A percentile compares a stretch with the other conserved stretches of the same genome.
Conservation (phyloP, 768 basidiomycete genomes). For the Glaciozyma martinii region DNA sequence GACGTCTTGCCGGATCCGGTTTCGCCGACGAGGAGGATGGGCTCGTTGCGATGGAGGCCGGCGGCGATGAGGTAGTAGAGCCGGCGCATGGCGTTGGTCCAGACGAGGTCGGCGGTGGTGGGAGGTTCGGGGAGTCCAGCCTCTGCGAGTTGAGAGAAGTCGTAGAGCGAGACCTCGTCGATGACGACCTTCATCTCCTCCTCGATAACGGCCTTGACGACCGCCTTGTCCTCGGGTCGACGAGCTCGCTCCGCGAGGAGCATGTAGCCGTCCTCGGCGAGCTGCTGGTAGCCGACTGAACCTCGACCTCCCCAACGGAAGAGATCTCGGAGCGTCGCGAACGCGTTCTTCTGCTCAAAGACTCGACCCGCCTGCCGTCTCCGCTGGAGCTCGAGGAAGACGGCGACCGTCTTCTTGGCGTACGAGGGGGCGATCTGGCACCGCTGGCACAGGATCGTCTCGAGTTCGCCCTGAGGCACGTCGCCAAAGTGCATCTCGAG, state of each 20-base stretch:
- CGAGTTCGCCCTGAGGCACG: constrained; percentile 85
- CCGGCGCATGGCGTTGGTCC: constrained; percentile 89
- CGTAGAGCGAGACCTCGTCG: constrained; percentile 62
- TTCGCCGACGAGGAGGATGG: constrained; percentile 89
- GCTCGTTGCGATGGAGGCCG: constrained; percentile 85
- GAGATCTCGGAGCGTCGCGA: constrained; percentile 89
- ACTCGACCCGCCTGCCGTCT: constrained; percentile 81
- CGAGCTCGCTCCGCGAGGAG: constrained; percentile 84
- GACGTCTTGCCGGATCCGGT: constrained; percentile 98
- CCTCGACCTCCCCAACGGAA: constrained; percentile 95
- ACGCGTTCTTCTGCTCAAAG: constrained; percentile 95
- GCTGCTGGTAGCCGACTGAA: constrained; percentile 77
- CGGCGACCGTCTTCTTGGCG: constrained; percentile 76
- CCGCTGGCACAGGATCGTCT: constrained; percentile 84
- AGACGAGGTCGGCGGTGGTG: constrained; percentile 49
- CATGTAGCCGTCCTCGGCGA: constrained; percentile 97
- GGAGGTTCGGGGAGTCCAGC: constrained; percentile 25
- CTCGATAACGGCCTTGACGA: constrained; percentile 90
- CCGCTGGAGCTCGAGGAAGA: constrained; percentile 87
- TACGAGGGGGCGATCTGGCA: constrained; percentile 91
- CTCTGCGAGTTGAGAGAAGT: constrained; percentile 29
- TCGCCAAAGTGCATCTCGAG: constrained; percentile 96
- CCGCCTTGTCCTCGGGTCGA: constrained; percentile 69
- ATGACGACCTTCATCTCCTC: constrained; percentile 76
- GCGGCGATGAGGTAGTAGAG: constrained; percentile 72